A percentile compares a stretch with the other conserved stretches of the same genome.
Evolutionary conservation across 768 basidiomycete genomes (phyloP).

Genomic region (Mycena belliarum): DNA sequence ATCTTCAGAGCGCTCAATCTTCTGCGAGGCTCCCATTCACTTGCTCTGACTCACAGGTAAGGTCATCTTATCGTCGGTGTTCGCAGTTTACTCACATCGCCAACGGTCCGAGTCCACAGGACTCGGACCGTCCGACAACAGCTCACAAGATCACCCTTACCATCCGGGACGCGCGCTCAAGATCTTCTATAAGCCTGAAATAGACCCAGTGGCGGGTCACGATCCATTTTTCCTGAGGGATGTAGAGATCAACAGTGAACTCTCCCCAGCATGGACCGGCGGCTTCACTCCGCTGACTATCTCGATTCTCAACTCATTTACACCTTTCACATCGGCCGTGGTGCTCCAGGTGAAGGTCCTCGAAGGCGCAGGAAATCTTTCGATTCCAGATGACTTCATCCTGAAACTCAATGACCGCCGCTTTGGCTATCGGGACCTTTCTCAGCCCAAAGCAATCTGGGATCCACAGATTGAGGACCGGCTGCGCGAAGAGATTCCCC

Average conservation of each 20-base stretch:
- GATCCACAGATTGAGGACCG: neutral
- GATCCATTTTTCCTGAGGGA: neutral
- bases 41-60: too few species aligned
- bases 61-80: too few species aligned
- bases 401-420: neutral
- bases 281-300: neutral
- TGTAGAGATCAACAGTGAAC: neutral
- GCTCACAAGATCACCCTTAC: too few species aligned
- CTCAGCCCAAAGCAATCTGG: neutral
- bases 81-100: too few species aligned
- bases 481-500: neutral
- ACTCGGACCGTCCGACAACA: too few species aligned
- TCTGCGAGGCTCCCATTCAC: too few species aligned
- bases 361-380: neutral
- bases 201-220: neutral
- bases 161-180: neutral
- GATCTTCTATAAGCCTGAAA: neutral
- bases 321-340: neutral
- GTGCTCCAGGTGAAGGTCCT: neutral
- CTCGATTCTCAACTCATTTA: neutral
- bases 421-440: neutral
- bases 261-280: neutral
- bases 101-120: too few species aligned
- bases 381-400: neutral
- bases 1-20: too few species aligned